A percentile compares a stretch with the other conserved stretches of the same genome.
Evolutionary conservation across 2,329 filamentous ascomycete species (phyloP).

Genomic region (Didymella segeticola): DNA sequence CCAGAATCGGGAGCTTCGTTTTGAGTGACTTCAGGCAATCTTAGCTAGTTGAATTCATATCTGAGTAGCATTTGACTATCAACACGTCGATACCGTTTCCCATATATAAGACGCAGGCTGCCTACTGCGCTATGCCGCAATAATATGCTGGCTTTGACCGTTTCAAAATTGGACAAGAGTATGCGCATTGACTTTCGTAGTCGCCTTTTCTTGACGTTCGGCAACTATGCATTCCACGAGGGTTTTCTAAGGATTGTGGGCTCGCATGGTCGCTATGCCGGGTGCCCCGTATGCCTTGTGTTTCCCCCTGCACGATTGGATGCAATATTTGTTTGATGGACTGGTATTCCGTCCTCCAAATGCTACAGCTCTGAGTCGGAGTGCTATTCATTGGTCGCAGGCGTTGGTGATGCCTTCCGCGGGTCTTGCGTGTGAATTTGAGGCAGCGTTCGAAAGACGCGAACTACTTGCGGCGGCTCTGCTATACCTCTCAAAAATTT

Average conservation of each 20-base stretch:
- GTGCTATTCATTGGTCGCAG: background rate
- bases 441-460: background rate
- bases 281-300: background rate
- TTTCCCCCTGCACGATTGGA: no score
- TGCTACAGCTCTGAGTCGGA: background rate
- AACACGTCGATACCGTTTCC: background rate
- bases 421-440: background rate
- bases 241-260: background rate
- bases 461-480: background rate
- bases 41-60: background rate
- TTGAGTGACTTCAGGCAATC: background rate
- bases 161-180: background rate
- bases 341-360: background rate
- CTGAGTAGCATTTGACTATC: background rate
- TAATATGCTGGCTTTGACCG: background rate
- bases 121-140: background rate
- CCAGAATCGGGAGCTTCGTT: background rate
- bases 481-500: background rate
- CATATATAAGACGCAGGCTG: slow-evolving; percentile 1
- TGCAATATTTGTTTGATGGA: background rate
- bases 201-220: no score
- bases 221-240: no score
- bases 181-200: background rate
- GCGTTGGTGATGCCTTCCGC: background rate
- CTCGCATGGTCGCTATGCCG: background rate